These are phyloP conservation scores for Fusarium guadeloupense DNA, from an alignment of 2,329 filamentous ascomycete genomes.

Conservation along the genomic window DNA sequence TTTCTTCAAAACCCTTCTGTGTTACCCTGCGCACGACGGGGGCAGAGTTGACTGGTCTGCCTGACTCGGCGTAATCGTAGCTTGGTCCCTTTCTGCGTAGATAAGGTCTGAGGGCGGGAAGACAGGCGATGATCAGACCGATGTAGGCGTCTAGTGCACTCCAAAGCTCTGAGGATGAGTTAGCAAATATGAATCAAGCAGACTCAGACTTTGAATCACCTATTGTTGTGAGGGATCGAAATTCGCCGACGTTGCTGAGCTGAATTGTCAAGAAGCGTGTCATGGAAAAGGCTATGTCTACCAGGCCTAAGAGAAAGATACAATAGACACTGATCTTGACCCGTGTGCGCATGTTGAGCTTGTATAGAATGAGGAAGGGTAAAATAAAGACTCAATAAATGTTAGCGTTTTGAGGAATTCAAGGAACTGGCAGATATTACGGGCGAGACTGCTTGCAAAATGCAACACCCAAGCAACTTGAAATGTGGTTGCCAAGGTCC, in stretches of 20 bases:
- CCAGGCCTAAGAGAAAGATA: conserved; percentile 15
- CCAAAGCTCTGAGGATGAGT: conserved; percentile 39
- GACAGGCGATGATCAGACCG: conserved; percentile 33
- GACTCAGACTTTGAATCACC: conserved; percentile 1
- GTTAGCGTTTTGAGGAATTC: background rate
- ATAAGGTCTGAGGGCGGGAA: conserved; percentile 35
- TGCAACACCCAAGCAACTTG: conserved; percentile 6
- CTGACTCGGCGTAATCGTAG: conserved; percentile 20
- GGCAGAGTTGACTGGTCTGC: background rate
- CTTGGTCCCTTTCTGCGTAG: conserved; percentile 13
- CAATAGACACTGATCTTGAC: conserved; percentile 10
- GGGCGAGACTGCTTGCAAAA: background rate
- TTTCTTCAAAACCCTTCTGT: conserved; percentile 26
- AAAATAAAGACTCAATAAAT: background rate
- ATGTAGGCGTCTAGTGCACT: conserved; percentile 30
- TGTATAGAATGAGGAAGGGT: conserved; percentile 3
- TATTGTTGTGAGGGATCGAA: conserved; percentile 28
- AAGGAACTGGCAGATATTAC: no score
- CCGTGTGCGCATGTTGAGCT: conserved; percentile 1
- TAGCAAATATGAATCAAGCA: background rate
- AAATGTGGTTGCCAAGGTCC: background rate
- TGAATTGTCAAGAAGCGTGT: conserved; percentile 19
- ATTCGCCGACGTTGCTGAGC: background rate
- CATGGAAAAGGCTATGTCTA: conserved; percentile 23
- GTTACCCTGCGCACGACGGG: background rate